Percentiles rank a stretch among this genome's conserved stretches.
These are phyloP conservation scores for Periconia sp. DNA, from an alignment of 2,329 filamentous ascomycete genomes.

Conservation along the genomic window DNA sequence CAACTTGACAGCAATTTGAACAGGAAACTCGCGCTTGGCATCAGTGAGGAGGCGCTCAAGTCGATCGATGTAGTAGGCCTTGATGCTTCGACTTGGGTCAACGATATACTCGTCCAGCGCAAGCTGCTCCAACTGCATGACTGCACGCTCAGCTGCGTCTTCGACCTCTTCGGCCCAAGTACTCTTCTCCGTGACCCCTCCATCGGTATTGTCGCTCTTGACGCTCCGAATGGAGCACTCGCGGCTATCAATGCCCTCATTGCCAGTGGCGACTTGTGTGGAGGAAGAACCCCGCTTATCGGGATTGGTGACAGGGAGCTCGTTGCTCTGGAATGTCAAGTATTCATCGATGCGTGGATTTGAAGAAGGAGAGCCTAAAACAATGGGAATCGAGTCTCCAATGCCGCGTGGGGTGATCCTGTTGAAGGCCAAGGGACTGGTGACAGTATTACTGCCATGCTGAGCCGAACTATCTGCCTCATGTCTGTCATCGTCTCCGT, in stretches of 20 bases:
- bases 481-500: slow-evolving; percentile 25
- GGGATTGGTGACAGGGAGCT: slow-evolving; percentile 21
- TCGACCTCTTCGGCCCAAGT: slow-evolving; percentile 43
- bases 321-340: slow-evolving; percentile 33
- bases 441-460: slow-evolving; percentile 1
- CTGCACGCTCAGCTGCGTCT: slow-evolving; percentile 26
- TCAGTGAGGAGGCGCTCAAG: slow-evolving; percentile 28
- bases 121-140: slow-evolving; percentile 38
- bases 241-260: slow-evolving; percentile 15
- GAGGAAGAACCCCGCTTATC: slow-evolving; percentile 21
- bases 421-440: background rate
- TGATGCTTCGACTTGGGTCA: slow-evolving; percentile 22
- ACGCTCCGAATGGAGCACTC: slow-evolving; percentile 16
- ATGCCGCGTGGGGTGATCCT: too few species aligned
- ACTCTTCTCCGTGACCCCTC: slow-evolving; percentile 39
- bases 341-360: slow-evolving; percentile 38
- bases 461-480: slow-evolving; percentile 4
- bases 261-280: slow-evolving; percentile 14
- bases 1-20: slow-evolving; percentile 24
- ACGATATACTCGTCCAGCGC: slow-evolving; percentile 32
- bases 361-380: slow-evolving; percentile 30
- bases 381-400: slow-evolving; percentile 28
- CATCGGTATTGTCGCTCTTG: slow-evolving; percentile 27
- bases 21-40: slow-evolving; percentile 18
- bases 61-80: slow-evolving; percentile 32